A percentile compares a stretch with the other conserved stretches of the same genome.
These are phyloP conservation scores for Colletotrichum euphorbiae DNA, from an alignment of 2,329 filamentous ascomycete species.

Conservation along the genomic window DNA sequence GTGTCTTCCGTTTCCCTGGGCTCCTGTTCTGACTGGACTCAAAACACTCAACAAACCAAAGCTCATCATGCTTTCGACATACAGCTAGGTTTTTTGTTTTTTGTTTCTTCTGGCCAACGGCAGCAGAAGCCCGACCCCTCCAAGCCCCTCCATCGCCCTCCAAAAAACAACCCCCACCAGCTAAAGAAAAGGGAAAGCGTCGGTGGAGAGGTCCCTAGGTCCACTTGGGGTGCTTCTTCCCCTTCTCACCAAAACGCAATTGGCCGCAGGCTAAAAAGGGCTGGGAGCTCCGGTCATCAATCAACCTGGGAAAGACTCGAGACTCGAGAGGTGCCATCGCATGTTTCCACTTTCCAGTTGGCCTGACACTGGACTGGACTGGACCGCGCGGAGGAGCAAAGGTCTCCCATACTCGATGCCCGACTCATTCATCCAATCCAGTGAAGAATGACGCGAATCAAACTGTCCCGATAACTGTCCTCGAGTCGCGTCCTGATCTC, in stretches of 20 bases:
- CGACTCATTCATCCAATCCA: conserved; percentile 10
- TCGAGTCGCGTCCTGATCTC: conserved; percentile 11
- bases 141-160: conserved; percentile 14
- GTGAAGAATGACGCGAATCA: conserved; percentile 26
- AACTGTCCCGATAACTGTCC: conserved; percentile 23
- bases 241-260: conserved; percentile 10
- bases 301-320: background rate
- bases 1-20: conserved; percentile 14
- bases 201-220: conserved; percentile 19
- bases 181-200: conserved; percentile 10
- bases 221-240: conserved; percentile 24
- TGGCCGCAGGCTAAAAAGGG: background rate
- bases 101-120: background rate
- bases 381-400: conserved; percentile 33
- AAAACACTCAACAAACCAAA: conserved; percentile 39
- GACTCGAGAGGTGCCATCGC: background rate
- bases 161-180: conserved; percentile 7
- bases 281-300: no score
- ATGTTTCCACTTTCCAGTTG: background rate
- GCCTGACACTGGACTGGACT: background rate
- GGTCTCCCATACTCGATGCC: conserved; percentile 1
- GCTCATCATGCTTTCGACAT: conserved; percentile 27
- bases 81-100: conserved; percentile 10
- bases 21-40: background rate
- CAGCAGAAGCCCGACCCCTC: conserved; percentile 16